Percentiles rank a stretch among this genome's conserved stretches.
These are phyloP conservation scores for Scenedesmus sp. DNA, from an alignment of 163 green algal genomes.

Conservation along the genomic window DNA sequence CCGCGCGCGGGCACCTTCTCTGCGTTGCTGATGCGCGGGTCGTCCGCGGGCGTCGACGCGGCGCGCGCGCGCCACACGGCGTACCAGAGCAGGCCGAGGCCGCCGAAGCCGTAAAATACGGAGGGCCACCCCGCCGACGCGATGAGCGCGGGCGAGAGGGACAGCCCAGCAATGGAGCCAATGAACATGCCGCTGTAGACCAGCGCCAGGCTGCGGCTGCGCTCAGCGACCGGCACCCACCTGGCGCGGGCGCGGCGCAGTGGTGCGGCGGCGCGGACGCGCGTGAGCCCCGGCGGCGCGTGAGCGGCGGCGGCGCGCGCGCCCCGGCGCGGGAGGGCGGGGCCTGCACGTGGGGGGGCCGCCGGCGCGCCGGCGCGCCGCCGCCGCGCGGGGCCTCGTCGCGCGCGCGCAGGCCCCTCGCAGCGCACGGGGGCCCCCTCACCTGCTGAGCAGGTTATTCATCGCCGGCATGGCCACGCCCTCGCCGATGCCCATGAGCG, in stretches of 20 bases:
- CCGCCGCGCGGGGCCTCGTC: too few species aligned
- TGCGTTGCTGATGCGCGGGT: constrained; percentile 55
- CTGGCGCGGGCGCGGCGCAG: constrained; percentile 49
- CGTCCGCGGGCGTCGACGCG: constrained; percentile 65
- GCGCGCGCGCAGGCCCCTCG: neutral
- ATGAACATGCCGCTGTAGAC: constrained; percentile 98
- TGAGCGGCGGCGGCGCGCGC: too few species aligned
- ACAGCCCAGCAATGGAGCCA: constrained; percentile 88
- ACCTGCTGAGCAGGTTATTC: constrained; percentile 96
- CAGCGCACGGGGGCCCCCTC: constrained; percentile 15
- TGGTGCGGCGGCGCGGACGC: neutral
- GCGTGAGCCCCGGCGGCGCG: neutral
- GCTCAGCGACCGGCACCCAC: constrained; percentile 91
- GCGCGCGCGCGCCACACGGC: constrained; percentile 73
- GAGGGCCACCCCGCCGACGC: constrained; percentile 79
- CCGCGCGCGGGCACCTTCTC: constrained; percentile 47
- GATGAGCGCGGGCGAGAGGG: constrained; percentile 83
- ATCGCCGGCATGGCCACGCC: constrained; percentile 98
- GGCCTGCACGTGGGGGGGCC: too few species aligned
- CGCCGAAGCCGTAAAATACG: constrained; percentile 95
- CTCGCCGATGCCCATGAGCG: constrained; percentile 96
- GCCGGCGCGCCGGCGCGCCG: too few species aligned
- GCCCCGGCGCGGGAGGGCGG: too few species aligned
- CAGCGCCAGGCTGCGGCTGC: constrained; percentile 88
- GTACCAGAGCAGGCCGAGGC: constrained; percentile 89